Evolutionary conservation across 441 rosid genomes (phyloP).

Genomic region (Theobroma grandiflorum): DNA sequence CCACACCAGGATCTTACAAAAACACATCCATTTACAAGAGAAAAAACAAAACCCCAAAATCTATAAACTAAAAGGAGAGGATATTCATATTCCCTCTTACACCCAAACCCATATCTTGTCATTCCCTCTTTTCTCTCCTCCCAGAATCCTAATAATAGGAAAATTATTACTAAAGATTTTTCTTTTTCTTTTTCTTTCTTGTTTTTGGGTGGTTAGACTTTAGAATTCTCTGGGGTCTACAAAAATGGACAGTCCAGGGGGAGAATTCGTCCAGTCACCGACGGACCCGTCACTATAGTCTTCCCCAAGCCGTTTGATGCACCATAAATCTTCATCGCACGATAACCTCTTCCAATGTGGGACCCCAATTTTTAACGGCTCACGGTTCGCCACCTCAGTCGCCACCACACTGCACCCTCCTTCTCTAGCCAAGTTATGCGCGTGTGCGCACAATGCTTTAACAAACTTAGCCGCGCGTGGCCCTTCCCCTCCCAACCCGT

Average conservation of each 20-base stretch:
- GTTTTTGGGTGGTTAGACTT: not conserved
- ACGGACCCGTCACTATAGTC: conserved; percentile 84
- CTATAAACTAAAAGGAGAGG: conserved; percentile 37
- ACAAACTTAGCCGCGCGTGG: conserved; percentile 66
- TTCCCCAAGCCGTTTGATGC: conserved; percentile 84
- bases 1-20: conserved; percentile 49
- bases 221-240: conserved; percentile 96
- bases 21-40: conserved; percentile 59
- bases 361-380: conserved; percentile 76
- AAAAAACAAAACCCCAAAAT: conserved; percentile 33
- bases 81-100: conserved; percentile 47
- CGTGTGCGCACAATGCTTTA: conserved; percentile 68
- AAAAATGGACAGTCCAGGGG: conserved; percentile 84
- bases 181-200: conserved; percentile 11
- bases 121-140: conserved; percentile 33
- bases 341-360: conserved; percentile 93
- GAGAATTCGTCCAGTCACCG: conserved; percentile 96
- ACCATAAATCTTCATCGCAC: conserved; percentile 91
- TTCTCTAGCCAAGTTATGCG: conserved; percentile 80
- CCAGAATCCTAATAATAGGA: conserved; percentile 5
- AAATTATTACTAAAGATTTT: conserved; percentile 12
- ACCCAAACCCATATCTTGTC: conserved; percentile 44
- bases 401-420: conserved; percentile 78
- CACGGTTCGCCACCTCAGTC: conserved; percentile 75
- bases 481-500: conserved; percentile 93